phyloP scores from a whole-genome alignment of 345 rosid species.

The Microcos paniculata region DNA sequence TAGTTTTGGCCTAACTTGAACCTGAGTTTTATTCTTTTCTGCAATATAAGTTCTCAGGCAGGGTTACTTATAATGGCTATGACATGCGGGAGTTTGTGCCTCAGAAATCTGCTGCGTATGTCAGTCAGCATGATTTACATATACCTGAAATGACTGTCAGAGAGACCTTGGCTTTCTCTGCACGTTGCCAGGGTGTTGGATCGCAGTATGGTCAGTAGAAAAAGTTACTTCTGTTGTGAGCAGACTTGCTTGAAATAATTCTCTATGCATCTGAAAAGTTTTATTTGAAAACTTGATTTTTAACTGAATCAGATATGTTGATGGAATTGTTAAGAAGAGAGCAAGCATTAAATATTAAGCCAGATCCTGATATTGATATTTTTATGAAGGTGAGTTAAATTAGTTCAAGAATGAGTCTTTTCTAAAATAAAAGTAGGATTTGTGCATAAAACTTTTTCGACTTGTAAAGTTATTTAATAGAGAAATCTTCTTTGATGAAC shows the following conservation, averaged over 20 bases:
- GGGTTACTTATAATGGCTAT: slow-evolving; percentile 62
- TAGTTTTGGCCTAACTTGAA: neutral
- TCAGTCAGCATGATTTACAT: slow-evolving; percentile 80
- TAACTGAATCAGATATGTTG: slow-evolving; percentile 2
- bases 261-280: neutral
- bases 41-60: slow-evolving; percentile 29
- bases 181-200: slow-evolving; percentile 83
- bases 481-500: too few relatives aligned
- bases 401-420: neutral
- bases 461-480: too few relatives aligned
- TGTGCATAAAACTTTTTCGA: too few relatives aligned
- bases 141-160: slow-evolving; percentile 81
- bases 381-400: slow-evolving; percentile 67
- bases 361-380: slow-evolving; percentile 77
- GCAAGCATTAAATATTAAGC: slow-evolving; percentile 65
- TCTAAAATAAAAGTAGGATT: too few relatives aligned
- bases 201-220: slow-evolving; percentile 41
- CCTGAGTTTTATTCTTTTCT: too few relatives aligned
- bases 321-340: slow-evolving; percentile 39
- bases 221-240: neutral
- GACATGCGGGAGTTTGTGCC: slow-evolving; percentile 45
- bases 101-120: slow-evolving; percentile 38
- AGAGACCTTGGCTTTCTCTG: slow-evolving; percentile 85
- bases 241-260: neutral
- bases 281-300: neutral